Evolutionary conservation across 2,329 filamentous ascomycete genomes (phyloP), one percentile per base, ranked within the genome.

Genomic region (Mycocentrospora acerina): DNA sequence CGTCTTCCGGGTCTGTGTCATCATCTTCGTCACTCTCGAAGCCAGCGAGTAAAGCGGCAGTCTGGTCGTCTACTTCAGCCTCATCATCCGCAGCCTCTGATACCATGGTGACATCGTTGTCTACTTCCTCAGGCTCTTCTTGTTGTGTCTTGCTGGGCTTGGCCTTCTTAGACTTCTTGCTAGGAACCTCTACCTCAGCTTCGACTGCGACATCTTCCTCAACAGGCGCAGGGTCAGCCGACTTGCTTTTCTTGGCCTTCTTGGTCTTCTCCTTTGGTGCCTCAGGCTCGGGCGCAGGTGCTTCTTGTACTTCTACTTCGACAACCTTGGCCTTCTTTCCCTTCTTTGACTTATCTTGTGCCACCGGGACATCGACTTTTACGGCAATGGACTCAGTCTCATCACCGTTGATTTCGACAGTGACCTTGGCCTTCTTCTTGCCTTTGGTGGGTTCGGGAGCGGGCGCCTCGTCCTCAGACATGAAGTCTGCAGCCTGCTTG

Each of bases 31-130:
- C 70, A 57, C 68, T 72, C 35, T 73, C 72, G 55, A 77, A 77
- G 37, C 74, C 74, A 44, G 72, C 71, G 17, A 77, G 69, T 13
- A 77, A 65, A 7, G 71, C 73, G n/a, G 70, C 71, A 19, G 73
- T 76, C 53, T 76, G 73, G 53, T 75, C 72, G 26, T 71, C 71
- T 14, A 62, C 64, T 11, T 67, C 63, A 7, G 32, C 44, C 19
- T 52, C 52, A 12, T 53, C 53, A 7, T 48, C 51, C 22, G 45
- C 48, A 30, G 54, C 52, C 7, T 42, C 50, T 9, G 37, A 37
- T 6, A 37, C 47, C 3, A 33, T 37, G 22, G 39, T 30, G 11
- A 43, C 39, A 24, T 58, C 50, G 46, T 40, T 13, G 45, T 38
- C 10, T 57, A 50, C 53, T 29, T 53, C 45, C 29, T 50, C 46